Base-by-base conservation (phyloP, 176 grass and related monocot genomes). In the Aegilops tauschii region DNA sequence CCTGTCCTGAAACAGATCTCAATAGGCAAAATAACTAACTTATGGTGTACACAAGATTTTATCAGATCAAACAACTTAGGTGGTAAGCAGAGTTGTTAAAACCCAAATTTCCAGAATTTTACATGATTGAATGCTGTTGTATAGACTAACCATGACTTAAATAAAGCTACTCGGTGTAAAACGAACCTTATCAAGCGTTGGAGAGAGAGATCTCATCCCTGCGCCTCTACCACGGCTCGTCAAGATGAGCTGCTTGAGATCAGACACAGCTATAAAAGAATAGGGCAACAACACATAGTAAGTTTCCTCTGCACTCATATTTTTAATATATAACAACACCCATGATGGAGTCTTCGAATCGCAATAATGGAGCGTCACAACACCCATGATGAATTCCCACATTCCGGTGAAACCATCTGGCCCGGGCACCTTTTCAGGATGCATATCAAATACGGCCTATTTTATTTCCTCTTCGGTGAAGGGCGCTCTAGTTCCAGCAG, bases 281-380 rank as follows among this genome's bases (percentile, higher is more conserved):
- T 86, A 39, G 10, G 79, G 82, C 54, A 94, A 62, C 23, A 27
- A 49, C 76, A 94, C 45, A 66, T 87, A 92, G 17, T 16, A 81
- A 14, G 66, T 85, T 72, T 78, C 87, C 44, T 94, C 92, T 81
- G 52, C 82, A 92, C 93, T 92, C 78, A 69, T 90, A 90, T 50
- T 92, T 89, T 69, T 88, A 92, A 90, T 92, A 92, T 82, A 36
- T 36, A 36, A 94, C 93, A 90, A 82, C 84, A 90, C 85, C 87
- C 89, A 94, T 91, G 83, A 79, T 64, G 42, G 7, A 39, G 37
- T 39, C 37, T 39, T 8, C 1, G 7, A 37, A 37, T 37, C 36
- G 36, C 36, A 37, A 39, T 39, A 39, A 39, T 39, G 37, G 37
- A 39, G 35, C 5, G 35, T 36, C 35, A 36, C 40, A 44, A 44